phyloP scores from a whole-genome alignment of 345 rosid species.

The Mercurialis annua region DNA sequence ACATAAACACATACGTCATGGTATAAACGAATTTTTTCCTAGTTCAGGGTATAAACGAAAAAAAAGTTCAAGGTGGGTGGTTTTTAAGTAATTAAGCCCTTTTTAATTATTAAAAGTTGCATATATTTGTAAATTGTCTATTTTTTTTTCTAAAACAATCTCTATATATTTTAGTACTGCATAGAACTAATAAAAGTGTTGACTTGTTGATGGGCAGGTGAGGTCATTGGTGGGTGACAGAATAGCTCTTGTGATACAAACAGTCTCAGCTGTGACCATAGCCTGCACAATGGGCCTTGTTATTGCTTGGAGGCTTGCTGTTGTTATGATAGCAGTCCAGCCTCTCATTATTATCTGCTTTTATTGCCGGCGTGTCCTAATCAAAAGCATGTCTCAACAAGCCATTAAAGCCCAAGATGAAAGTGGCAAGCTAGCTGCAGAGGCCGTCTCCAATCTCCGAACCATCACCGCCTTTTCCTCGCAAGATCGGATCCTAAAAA shows the following conservation, averaged over 20 bases:
- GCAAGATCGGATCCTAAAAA: slow-evolving; percentile 32
- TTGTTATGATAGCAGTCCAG: slow-evolving; percentile 49
- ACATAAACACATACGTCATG: too few species aligned
- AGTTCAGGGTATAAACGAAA: too few species aligned
- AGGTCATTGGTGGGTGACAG: slow-evolving; percentile 27
- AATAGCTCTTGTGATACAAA: slow-evolving; percentile 36
- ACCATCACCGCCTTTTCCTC: slow-evolving; percentile 43
- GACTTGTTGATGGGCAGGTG: slow-evolving; percentile 12
- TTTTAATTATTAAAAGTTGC: too few species aligned
- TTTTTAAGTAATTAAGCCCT: too few species aligned
- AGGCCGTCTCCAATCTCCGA: slow-evolving; percentile 38
- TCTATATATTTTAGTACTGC: too few species aligned
- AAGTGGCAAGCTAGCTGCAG: slow-evolving; percentile 27
- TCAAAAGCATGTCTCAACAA: slow-evolving; percentile 24
- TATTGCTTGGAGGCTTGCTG: slow-evolving; percentile 46
- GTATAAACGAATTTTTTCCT: too few species aligned
- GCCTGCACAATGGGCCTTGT: slow-evolving; percentile 47
- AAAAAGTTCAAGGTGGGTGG: too few species aligned
- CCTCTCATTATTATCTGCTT: slow-evolving; percentile 36
- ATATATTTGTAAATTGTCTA: too few species aligned
- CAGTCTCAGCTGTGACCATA: slow-evolving; percentile 34
- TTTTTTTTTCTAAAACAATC: too few species aligned
- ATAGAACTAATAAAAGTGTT: too few species aligned
- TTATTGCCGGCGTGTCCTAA: slow-evolving; percentile 17
- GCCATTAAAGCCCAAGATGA: slow-evolving; percentile 30